phyloP scores from a whole-genome alignment of 768 basidiomycete species.

The Cyclocybe aegerita region DNA sequence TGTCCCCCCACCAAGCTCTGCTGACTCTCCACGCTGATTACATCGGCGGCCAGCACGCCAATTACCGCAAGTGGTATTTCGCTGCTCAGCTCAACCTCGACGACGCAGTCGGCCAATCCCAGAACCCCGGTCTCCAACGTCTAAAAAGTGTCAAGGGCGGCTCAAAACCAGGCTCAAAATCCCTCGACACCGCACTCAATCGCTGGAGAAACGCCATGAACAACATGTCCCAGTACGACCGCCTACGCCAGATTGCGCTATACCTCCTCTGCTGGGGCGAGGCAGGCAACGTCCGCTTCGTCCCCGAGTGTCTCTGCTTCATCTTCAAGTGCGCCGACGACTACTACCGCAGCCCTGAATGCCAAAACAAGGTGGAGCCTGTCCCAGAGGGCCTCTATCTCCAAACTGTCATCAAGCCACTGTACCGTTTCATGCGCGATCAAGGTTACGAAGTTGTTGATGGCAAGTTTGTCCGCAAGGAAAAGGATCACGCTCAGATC shows the following conservation, averaged over 20 bases:
- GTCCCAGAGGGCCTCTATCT: conserved; percentile 95
- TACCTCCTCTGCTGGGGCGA: conserved; percentile 99
- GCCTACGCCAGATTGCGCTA: conserved; percentile 93
- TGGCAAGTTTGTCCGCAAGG: conserved; percentile 90
- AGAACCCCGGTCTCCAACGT: conserved; percentile 91
- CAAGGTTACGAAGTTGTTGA: conserved; percentile 96
- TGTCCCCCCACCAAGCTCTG: conserved; percentile 95
- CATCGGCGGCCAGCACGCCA: conserved; percentile 97
- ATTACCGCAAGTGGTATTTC: conserved; percentile 99
- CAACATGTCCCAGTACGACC: conserved; percentile 98
- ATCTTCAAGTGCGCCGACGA: conserved; percentile 99
- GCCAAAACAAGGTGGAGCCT: conserved; percentile 90
- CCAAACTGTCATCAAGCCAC: conserved; percentile 86
- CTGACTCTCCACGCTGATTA: conserved; percentile 98
- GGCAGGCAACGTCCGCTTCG: conserved; percentile 95
- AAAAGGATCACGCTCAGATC: conserved; percentile 92
- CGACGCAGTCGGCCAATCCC: conserved; percentile 93
- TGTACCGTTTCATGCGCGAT: conserved; percentile 95
- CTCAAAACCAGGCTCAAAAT: conserved; percentile 58
- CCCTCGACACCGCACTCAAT: conserved; percentile 89
- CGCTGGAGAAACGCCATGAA: conserved; percentile 99
- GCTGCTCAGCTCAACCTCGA: conserved; percentile 99
- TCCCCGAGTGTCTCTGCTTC: conserved; percentile 96
- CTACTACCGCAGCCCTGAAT: conserved; percentile 97
- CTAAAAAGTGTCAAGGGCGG: conserved; percentile 77